phyloP scores from a whole-genome alignment of 148 eudicot species.

The Rhododendron ferrugineum region DNA sequence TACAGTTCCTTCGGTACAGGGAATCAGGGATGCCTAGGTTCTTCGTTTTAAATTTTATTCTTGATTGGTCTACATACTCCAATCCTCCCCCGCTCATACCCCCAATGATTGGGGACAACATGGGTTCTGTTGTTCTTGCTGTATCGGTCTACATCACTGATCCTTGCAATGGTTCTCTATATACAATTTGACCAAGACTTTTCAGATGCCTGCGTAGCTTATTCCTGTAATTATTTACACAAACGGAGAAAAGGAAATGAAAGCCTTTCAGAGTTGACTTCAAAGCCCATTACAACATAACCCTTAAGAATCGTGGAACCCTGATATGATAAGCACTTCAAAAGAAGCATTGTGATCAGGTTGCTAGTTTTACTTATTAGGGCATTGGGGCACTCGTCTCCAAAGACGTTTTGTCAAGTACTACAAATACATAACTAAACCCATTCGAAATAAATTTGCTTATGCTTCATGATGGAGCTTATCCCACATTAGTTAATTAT shows the following conservation, averaged over 20 bases:
- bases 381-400: background rate
- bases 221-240: background rate
- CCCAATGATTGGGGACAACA: too few species aligned
- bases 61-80: background rate
- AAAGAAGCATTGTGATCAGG: background rate
- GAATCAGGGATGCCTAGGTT: background rate
- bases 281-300: background rate
- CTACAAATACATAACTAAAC: background rate
- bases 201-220: background rate
- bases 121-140: too few species aligned
- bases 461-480: too few species aligned
- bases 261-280: background rate
- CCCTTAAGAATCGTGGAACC: background rate
- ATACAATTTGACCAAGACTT: background rate
- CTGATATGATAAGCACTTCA: background rate
- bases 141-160: background rate
- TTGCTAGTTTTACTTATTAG: background rate
- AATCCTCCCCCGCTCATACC: too few species aligned
- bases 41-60: background rate
- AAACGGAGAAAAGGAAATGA: background rate
- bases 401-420: background rate
- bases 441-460: background rate
- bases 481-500: too few species aligned
- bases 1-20: background rate
- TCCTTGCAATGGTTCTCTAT: background rate